Evolutionary conservation across 257 asterid species (phyloP).

Genomic region (Nicotiana tabacum): DNA sequence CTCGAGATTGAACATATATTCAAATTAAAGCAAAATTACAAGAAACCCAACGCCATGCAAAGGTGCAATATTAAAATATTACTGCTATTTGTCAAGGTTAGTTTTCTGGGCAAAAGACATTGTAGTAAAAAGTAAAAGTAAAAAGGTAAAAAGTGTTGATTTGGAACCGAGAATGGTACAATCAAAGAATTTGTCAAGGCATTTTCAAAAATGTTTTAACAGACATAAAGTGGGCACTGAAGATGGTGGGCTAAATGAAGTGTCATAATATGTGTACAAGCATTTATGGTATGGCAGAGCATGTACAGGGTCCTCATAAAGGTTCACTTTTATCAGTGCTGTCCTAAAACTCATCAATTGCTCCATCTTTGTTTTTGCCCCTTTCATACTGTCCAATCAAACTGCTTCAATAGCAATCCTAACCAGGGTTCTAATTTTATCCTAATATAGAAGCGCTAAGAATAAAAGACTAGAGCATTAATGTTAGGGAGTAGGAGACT

Average conservation of each 20-base stretch:
- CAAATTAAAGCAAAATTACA: no score
- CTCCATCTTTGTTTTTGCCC: neutral
- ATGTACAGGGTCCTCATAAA: neutral
- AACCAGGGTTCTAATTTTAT: neutral
- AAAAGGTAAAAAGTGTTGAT: neutral
- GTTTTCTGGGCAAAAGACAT: neutral
- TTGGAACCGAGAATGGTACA: neutral
- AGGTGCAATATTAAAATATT: no score
- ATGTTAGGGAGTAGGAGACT: no score
- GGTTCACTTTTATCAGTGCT: neutral
- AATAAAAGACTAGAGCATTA: no score
- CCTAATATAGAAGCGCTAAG: neutral
- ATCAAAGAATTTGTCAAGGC: neutral
- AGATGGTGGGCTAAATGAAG: neutral
- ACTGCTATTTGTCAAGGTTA: neutral
- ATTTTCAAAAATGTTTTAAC: neutral
- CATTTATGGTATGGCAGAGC: neutral
- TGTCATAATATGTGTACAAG: slow-evolving; percentile 9
- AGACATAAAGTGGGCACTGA: neutral
- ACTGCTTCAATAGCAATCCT: neutral
- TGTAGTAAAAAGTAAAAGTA: neutral
- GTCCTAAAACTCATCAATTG: neutral
- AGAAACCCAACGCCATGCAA: no score
- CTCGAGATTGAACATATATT: no score
- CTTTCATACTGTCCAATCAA: neutral